Evolutionary conservation across 2,329 filamentous ascomycete species (phyloP).

Genomic region (Xylariaceae sp.): DNA sequence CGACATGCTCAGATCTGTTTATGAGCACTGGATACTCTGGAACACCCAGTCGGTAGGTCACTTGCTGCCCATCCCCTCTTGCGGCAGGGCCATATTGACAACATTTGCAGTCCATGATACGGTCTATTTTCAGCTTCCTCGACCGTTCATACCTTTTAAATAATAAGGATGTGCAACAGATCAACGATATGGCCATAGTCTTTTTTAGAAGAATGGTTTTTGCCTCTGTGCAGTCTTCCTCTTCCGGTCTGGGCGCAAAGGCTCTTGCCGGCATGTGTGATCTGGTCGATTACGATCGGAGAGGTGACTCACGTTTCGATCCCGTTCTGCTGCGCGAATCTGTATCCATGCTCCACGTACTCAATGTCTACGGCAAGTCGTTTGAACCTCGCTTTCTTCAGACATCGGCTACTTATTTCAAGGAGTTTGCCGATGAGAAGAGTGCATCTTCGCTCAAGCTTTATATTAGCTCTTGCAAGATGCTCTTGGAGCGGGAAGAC

Average conservation of each 20-base stretch:
- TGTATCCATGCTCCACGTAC: constrained; percentile 78
- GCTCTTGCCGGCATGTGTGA: constrained; percentile 62
- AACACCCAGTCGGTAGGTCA: constrained; percentile 63
- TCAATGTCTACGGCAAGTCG: constrained; percentile 69
- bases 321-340: constrained; percentile 63
- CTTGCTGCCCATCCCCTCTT: not conserved
- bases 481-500: constrained; percentile 66
- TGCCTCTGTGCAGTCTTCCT: constrained; percentile 28
- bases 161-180: constrained; percentile 60
- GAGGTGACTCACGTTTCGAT: constrained; percentile 52
- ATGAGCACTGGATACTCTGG: constrained; percentile 69
- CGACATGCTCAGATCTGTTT: constrained; percentile 54
- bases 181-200: constrained; percentile 74
- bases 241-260: constrained; percentile 34
- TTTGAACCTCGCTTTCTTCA: constrained; percentile 75
- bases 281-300: constrained; percentile 68
- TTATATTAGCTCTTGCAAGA: constrained; percentile 68
- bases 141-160: constrained; percentile 84
- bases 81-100: constrained; percentile 7
- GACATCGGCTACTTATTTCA: constrained; percentile 63
- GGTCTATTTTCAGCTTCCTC: constrained; percentile 89
- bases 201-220: constrained; percentile 65
- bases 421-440: constrained; percentile 62
- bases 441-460: constrained; percentile 60
- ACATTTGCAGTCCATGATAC: constrained; percentile 52